phyloP scores from a whole-genome alignment of 1,139 yeast species.

The Diutina catenulata region DNA sequence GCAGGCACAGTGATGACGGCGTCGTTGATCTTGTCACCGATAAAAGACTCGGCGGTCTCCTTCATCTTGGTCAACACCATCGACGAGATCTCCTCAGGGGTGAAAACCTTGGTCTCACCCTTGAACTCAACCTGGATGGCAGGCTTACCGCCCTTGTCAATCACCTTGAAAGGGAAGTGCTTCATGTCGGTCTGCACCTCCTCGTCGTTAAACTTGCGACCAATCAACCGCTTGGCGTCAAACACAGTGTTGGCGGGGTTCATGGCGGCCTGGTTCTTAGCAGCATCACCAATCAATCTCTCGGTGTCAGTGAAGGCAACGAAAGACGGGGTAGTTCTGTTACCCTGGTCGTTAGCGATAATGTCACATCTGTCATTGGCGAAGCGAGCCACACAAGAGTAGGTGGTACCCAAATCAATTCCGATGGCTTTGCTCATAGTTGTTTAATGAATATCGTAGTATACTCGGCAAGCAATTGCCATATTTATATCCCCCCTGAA shows the following conservation, averaged over 20 bases:
- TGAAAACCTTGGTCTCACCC: slow-evolving; percentile 86
- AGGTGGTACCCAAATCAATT: slow-evolving; percentile 98
- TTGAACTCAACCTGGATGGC: slow-evolving; percentile 86
- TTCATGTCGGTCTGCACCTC: slow-evolving; percentile 92
- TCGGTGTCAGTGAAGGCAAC: slow-evolving; percentile 96
- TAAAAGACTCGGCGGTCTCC: slow-evolving; percentile 95
- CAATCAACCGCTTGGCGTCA: slow-evolving; percentile 96
- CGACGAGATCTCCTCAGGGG: slow-evolving; percentile 95
- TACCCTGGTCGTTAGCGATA: slow-evolving; percentile 98
- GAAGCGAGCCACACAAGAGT: slow-evolving; percentile 87
- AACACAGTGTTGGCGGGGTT: slow-evolving; percentile 95
- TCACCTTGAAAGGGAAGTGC: slow-evolving; percentile 95
- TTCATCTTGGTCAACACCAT: slow-evolving; percentile 97
- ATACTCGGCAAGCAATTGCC: no score
- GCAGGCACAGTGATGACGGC: slow-evolving; percentile 97
- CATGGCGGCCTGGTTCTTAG: slow-evolving; percentile 97
- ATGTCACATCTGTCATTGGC: slow-evolving; percentile 43
- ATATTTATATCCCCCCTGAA: no score
- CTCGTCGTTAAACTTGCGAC: slow-evolving; percentile 86
- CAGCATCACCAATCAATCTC: slow-evolving; percentile 98
- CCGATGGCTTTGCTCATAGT: slow-evolving; percentile 67
- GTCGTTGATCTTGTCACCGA: slow-evolving; percentile 86
- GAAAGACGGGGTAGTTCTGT: slow-evolving; percentile 97
- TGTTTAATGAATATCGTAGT: no score
- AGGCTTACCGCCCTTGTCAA: slow-evolving; percentile 81